Base-by-base conservation (phyloP, 2,329 filamentous ascomycete species). In the Ophiostoma quercus region DNA sequence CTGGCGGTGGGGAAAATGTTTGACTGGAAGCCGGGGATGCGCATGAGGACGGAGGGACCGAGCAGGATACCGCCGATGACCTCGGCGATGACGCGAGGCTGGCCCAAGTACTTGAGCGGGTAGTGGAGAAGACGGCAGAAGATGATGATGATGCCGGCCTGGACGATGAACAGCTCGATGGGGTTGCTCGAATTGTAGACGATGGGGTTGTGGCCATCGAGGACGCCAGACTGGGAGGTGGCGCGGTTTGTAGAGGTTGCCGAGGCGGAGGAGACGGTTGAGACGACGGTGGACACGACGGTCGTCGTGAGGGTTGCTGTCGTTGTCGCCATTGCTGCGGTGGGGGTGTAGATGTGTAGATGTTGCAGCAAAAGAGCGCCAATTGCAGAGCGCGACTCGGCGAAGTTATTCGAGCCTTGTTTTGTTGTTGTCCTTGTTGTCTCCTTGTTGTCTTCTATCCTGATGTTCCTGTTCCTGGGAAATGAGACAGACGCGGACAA, bases 21-120 rank as follows among this genome's bases (percentile, higher is more conserved):
- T 2, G 82, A 79, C 67, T 87, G 83, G 80, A 96, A 97, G 54
- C 89, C 88, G 0, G 92, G 92, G 29, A 96, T 92, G 68, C 90
- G 88, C 76, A 92, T 92, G 87, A 96, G 90, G 29, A 96, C 90
- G 0, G 93, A 95, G 1, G 93, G 93, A 3, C 93, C 93, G 1
- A 97, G 84, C 51, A 97, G 79, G 75, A 94, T 90, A 71, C 91
- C 91, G 54, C 88, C 90, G 70, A 93, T 87, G 70, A 94, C 90
- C 81, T 93, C 90, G 68, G 90, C 89, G 57, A 74, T 74, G 62
- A 94, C 91, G 70, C 89, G 85, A 71, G 91, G 91, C 77, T 93
- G 90, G 73, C 88, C 86, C 57, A 92, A 81, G 74, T 87, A 88
- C 70, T 87, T 88, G 2, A 92, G 83, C 37, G 90, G 90, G 78